Evolutionary conservation across 2,329 filamentous ascomycete species (phyloP).

Genomic region (Colletotrichum higginsianum): DNA sequence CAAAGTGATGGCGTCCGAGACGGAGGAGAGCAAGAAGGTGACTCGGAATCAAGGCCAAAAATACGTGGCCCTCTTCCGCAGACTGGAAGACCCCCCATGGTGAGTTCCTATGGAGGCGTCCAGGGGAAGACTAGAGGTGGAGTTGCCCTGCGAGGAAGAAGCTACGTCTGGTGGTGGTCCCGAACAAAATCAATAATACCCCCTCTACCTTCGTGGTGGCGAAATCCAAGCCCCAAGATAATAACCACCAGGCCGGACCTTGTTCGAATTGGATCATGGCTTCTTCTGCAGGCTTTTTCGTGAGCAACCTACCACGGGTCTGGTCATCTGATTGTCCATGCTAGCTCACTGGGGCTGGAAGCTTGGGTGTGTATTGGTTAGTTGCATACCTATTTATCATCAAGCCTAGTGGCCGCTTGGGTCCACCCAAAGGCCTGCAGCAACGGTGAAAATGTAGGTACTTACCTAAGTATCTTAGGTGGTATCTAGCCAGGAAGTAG

Average conservation of each 20-base stretch:
- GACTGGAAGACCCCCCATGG: slow-evolving; percentile 86
- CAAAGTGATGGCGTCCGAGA: slow-evolving; percentile 82
- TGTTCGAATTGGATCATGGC: neutral
- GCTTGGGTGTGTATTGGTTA: neutral
- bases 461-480: neutral
- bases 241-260: neutral
- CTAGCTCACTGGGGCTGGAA: no score
- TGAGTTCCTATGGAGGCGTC: slow-evolving; percentile 46
- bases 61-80: slow-evolving; percentile 89
- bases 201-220: neutral
- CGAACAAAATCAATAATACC: slow-evolving; percentile 13
- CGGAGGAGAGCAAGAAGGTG: slow-evolving; percentile 98
- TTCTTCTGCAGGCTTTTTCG: neutral
- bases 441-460: neutral
- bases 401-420: neutral
- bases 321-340: neutral
- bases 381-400: neutral
- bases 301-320: no score
- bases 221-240: neutral
- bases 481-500: no score
- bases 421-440: slow-evolving; percentile 6
- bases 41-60: slow-evolving; percentile 91
- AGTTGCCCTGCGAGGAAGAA: neutral
- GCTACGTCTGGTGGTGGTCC: neutral
- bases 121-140: neutral